Evolutionary conservation across 495 filamentous ascomycete genomes (phyloP).

Genomic region (Hypoxylon fragiforme): DNA sequence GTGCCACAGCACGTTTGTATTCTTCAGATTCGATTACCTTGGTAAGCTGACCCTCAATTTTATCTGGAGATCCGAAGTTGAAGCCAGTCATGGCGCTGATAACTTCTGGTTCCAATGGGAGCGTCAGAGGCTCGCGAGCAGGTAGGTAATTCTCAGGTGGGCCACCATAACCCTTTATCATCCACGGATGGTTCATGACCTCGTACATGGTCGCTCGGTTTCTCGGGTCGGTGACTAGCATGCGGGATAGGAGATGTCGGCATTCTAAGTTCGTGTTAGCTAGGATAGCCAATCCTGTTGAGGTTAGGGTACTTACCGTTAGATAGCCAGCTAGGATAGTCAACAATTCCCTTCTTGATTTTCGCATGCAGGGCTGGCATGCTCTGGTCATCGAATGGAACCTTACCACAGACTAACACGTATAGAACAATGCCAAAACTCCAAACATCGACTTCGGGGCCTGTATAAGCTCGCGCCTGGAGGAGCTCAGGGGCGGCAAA

Average conservation of each 20-base stretch:
- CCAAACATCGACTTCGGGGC: slow-evolving; percentile 97
- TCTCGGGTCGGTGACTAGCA: slow-evolving; percentile 94
- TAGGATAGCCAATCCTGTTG: neutral
- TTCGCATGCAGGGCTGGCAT: slow-evolving; percentile 99
- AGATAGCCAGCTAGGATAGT: slow-evolving; percentile 92
- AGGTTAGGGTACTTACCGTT: slow-evolving; percentile 61
- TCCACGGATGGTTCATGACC: slow-evolving; percentile 97
- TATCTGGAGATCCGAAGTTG: slow-evolving; percentile 88
- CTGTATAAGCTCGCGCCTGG: slow-evolving; percentile 91
- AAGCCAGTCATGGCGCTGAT: slow-evolving; percentile 96
- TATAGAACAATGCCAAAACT: slow-evolving; percentile 99
- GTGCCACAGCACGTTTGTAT: slow-evolving; percentile 77
- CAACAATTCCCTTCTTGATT: slow-evolving; percentile 95
- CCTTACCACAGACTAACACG: slow-evolving; percentile 95
- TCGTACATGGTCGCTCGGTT: slow-evolving; percentile 84
- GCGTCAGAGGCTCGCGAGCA: slow-evolving; percentile 75
- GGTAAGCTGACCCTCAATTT: slow-evolving; percentile 78
- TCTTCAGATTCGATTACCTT: slow-evolving; percentile 87
- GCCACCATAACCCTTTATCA: slow-evolving; percentile 85
- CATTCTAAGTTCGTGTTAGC: slow-evolving; percentile 68
- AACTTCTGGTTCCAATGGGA: slow-evolving; percentile 82
- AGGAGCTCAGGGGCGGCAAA: slow-evolving; percentile 96
- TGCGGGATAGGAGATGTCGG: slow-evolving; percentile 87
- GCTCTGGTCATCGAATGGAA: slow-evolving; percentile 98
- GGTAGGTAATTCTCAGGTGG: slow-evolving; percentile 92